Conservation (phyloP, 352 stramenopile species). For the Phytophthora niederhauseri region DNA sequence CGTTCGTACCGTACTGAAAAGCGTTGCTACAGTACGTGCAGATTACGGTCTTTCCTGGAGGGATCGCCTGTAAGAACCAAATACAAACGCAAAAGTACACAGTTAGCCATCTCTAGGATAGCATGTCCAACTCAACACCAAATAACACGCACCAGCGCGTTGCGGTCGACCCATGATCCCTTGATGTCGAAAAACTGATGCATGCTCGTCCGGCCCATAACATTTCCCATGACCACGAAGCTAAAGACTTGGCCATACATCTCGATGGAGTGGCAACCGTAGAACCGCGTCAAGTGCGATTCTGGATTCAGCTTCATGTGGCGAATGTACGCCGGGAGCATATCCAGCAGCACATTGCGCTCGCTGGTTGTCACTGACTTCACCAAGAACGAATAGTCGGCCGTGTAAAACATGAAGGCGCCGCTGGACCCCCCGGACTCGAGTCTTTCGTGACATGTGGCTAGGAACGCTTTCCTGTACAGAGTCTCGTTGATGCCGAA, state of each 20-base stretch:
- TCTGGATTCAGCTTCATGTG: slow-evolving; percentile 84
- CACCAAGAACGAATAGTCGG: slow-evolving; percentile 87
- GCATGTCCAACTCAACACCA: not conserved
- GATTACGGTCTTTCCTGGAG: slow-evolving; percentile 81
- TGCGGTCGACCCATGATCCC: slow-evolving; percentile 88
- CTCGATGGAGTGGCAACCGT: slow-evolving; percentile 89
- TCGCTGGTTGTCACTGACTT: slow-evolving; percentile 88
- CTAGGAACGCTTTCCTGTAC: slow-evolving; percentile 82
- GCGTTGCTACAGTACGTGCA: slow-evolving; percentile 87
- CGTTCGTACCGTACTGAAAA: slow-evolving; percentile 75
- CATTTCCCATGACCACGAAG: slow-evolving; percentile 94
- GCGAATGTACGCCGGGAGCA: slow-evolving; percentile 83
- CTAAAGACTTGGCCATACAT: slow-evolving; percentile 91
- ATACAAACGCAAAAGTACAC: not conserved
- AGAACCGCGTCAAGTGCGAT: slow-evolving; percentile 90
- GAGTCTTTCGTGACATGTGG: slow-evolving; percentile 86
- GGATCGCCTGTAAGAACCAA: slow-evolving; percentile 55
- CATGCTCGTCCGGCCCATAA: slow-evolving; percentile 83
- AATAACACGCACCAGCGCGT: slow-evolving; percentile 58
- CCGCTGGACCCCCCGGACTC: slow-evolving; percentile 84
- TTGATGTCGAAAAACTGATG: slow-evolving; percentile 93
- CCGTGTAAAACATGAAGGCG: slow-evolving; percentile 93
- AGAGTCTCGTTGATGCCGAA: slow-evolving; percentile 78
- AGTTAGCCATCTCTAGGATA: not conserved
- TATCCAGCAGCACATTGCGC: slow-evolving; percentile 76